Conservation (phyloP, 192 early-diverging fungal species). For the Coemansia sp. region DNA sequence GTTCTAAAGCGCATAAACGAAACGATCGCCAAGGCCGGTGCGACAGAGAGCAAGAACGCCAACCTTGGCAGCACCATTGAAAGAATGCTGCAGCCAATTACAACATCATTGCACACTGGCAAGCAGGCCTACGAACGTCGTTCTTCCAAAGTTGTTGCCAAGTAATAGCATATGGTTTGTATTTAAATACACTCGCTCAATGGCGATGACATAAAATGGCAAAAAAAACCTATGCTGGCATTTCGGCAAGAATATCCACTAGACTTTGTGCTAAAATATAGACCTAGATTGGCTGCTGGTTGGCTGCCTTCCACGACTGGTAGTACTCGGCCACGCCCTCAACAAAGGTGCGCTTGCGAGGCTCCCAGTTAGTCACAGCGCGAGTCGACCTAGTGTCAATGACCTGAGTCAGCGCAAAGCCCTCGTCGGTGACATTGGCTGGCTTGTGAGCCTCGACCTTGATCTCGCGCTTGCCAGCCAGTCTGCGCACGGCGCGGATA, state of each 20-base stretch:
- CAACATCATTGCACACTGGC: slow-evolving; percentile 33
- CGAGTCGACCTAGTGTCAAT: slow-evolving; percentile 12
- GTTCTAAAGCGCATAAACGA: slow-evolving; percentile 46
- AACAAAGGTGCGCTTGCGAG: slow-evolving; percentile 20
- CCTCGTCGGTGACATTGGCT: background rate
- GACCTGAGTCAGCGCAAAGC: slow-evolving; percentile 14
- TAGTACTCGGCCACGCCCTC: slow-evolving; percentile 16
- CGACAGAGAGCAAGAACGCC: slow-evolving; percentile 36
- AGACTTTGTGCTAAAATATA: background rate
- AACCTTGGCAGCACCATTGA: slow-evolving; percentile 35
- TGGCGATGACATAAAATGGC: background rate
- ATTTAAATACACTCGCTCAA: background rate
- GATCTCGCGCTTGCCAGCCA: slow-evolving; percentile 8
- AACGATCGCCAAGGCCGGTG: slow-evolving; percentile 35
- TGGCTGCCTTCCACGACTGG: slow-evolving; percentile 15
- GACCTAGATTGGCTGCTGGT: slow-evolving; percentile 2
- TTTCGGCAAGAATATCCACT: background rate
- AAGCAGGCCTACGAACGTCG: slow-evolving; percentile 29
- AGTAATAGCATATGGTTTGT: background rate
- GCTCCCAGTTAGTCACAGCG: slow-evolving; percentile 12
- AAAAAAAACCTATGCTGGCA: background rate
- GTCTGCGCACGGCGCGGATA: slow-evolving; percentile 11
- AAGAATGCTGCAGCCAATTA: slow-evolving; percentile 54
- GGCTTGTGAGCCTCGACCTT: slow-evolving; percentile 8
- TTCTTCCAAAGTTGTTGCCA: background rate